These are phyloP conservation scores for Lachancea meyersii DNA, from an alignment of 805 yeast species.

Conservation along the genomic window DNA sequence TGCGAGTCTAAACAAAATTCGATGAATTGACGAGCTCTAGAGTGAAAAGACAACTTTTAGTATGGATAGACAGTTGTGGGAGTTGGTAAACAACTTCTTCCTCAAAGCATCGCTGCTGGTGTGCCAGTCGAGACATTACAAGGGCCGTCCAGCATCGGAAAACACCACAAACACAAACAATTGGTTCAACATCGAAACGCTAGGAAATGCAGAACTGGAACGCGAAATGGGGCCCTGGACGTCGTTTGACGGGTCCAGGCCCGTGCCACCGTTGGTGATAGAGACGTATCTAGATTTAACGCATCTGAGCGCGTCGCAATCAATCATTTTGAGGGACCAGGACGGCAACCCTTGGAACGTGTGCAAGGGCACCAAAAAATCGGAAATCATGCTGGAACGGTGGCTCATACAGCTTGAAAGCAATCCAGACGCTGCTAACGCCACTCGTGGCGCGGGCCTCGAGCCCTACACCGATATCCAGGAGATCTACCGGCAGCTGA, in stretches of 20 bases:
- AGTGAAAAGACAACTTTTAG: slow-evolving; percentile 4
- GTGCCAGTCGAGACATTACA: slow-evolving; percentile 37
- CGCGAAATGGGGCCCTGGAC: slow-evolving; percentile 53
- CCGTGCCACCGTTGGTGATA: slow-evolving; percentile 75
- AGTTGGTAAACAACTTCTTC: slow-evolving; percentile 56
- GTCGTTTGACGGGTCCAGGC: slow-evolving; percentile 40
- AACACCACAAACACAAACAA: slow-evolving; percentile 16
- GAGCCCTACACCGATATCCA: slow-evolving; percentile 8
- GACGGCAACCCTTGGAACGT: slow-evolving; percentile 50
- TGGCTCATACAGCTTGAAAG: slow-evolving; percentile 82
- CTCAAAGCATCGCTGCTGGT: slow-evolving; percentile 55
- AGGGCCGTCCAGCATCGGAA: slow-evolving; percentile 20
- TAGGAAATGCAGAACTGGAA: slow-evolving; percentile 7
- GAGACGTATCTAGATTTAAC: slow-evolving; percentile 75
- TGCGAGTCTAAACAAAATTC: neutral
- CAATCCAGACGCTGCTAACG: slow-evolving; percentile 2
- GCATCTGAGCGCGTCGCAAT: slow-evolving; percentile 48
- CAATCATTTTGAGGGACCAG: slow-evolving; percentile 52
- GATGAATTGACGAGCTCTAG: neutral
- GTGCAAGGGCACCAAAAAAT: slow-evolving; percentile 54
- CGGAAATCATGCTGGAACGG: slow-evolving; percentile 87
- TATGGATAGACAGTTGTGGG: slow-evolving; percentile 19
- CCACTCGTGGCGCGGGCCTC: neutral
- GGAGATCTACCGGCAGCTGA: slow-evolving; percentile 63
- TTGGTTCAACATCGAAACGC: slow-evolving; percentile 14